Conservation (phyloP, 768 basidiomycete species). For the Termitomyces sp. region DNA sequence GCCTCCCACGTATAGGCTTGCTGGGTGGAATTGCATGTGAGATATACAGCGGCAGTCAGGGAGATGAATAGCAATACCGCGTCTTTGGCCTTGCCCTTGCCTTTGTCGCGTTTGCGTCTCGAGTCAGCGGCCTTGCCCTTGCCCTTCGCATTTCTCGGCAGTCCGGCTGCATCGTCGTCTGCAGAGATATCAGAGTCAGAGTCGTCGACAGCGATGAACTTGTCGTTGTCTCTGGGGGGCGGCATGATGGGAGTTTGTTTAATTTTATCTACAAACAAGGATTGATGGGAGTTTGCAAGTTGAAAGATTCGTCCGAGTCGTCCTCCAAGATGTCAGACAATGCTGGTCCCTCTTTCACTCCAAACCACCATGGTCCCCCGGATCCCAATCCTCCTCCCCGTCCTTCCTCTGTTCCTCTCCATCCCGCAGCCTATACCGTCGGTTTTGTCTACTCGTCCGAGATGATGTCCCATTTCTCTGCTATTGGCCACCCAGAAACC, state of each 20-base stretch:
- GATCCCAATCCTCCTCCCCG: constrained; percentile 20
- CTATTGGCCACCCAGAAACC: constrained; percentile 58
- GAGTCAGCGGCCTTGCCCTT: constrained; percentile 38
- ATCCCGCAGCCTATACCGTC: constrained; percentile 41
- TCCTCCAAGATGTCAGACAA: constrained; percentile 8
- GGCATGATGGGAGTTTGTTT: constrained; percentile 21
- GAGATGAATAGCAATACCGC: constrained; percentile 19
- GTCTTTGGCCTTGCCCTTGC: constrained; percentile 55
- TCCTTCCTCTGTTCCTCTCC: constrained; percentile 39
- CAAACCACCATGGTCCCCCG: constrained; percentile 1
- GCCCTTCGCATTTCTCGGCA: constrained; percentile 29
- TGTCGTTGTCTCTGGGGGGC: constrained; percentile 29
- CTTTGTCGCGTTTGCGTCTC: constrained; percentile 29
- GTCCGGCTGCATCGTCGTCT: constrained; percentile 38
- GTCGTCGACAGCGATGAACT: constrained; percentile 47
- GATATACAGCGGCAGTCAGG: not conserved
- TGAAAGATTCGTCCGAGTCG: not conserved
- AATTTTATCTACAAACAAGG: not conserved
- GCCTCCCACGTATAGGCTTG: constrained; percentile 96
- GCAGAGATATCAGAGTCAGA: constrained; percentile 73
- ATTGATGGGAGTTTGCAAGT: not conserved
- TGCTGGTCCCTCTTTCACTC: constrained; percentile 4
- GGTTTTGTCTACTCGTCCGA: constrained; percentile 84
- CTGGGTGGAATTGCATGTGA: constrained; percentile 26
- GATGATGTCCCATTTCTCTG: constrained; percentile 81